Percentiles rank a stretch among this genome's conserved stretches.
Evolutionary conservation across 352 stramenopile species (phyloP).

Genomic region (Globisporangium recalcitrans): DNA sequence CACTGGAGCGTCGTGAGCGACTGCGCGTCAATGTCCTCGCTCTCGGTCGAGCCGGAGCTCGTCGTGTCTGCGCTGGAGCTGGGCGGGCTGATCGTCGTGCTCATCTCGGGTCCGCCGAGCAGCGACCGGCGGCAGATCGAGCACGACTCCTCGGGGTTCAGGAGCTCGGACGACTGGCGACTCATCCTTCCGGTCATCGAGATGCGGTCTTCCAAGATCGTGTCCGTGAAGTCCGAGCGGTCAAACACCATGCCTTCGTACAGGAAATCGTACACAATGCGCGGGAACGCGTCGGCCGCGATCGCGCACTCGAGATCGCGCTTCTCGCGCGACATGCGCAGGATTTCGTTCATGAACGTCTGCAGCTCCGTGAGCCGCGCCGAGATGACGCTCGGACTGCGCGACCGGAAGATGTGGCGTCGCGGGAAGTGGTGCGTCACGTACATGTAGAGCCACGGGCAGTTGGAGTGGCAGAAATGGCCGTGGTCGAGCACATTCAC

Average conservation of each 20-base stretch:
- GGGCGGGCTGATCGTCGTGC: constrained; percentile 32
- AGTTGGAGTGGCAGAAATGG: constrained; percentile 77
- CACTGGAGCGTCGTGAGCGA: constrained; percentile 74
- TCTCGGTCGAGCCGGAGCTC: constrained; percentile 18
- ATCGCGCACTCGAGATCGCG: constrained; percentile 54
- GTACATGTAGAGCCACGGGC: constrained; percentile 83
- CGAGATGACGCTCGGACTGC: constrained; percentile 59
- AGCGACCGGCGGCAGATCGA: constrained; percentile 51
- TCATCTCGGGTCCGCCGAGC: constrained; percentile 21
- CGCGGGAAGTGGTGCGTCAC: constrained; percentile 72
- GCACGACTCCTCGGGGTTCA: constrained; percentile 32
- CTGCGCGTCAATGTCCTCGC: constrained; percentile 28
- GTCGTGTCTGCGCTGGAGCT: constrained; percentile 19
- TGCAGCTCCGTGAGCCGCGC: constrained; percentile 52
- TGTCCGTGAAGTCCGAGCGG: constrained; percentile 55
- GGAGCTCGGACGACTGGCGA: constrained; percentile 17
- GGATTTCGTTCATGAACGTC: constrained; percentile 59
- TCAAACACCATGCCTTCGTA: constrained; percentile 82
- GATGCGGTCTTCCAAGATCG: constrained; percentile 49
- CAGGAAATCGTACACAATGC: constrained; percentile 74
- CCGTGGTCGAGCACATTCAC: constrained; percentile 58
- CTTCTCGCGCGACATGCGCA: constrained; percentile 59
- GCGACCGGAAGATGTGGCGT: constrained; percentile 67
- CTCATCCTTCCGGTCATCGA: constrained; percentile 21
- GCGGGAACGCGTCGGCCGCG: constrained; percentile 50